phyloP scores from a whole-genome alignment of 2,329 filamentous ascomycete species.

The Exophiala viscosa region DNA sequence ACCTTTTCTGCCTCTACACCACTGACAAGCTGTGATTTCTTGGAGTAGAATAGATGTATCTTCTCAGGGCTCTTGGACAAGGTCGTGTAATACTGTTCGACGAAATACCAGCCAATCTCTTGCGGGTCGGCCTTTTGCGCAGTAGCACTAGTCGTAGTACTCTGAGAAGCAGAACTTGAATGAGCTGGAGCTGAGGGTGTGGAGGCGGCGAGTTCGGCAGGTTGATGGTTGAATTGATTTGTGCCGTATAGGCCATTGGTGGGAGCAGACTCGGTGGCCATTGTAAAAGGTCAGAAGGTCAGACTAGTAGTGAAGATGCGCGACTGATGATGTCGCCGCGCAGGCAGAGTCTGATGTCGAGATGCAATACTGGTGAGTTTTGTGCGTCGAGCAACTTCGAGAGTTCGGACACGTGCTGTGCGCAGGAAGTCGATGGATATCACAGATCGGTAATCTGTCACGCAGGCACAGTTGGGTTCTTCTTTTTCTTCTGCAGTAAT shows the following conservation, averaged over 20 bases:
- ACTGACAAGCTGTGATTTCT: constrained; percentile 90
- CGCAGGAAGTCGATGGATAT: constrained; percentile 1
- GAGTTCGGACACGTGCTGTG: constrained; percentile 7
- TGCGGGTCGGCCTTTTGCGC: constrained; percentile 51
- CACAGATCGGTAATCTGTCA: constrained; percentile 11
- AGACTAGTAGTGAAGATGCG: too few relatives aligned
- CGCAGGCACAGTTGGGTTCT: constrained; percentile 1
- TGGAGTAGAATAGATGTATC: constrained; percentile 94
- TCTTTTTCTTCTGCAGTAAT: neutral
- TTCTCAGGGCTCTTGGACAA: constrained; percentile 91
- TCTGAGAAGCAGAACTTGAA: constrained; percentile 25
- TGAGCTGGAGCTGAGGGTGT: constrained; percentile 25
- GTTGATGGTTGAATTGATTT: constrained; percentile 24
- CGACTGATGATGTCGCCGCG: too few relatives aligned
- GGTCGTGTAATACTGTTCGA: constrained; percentile 98
- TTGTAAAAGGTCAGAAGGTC: constrained; percentile 8
- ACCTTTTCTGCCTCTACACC: constrained; percentile 87
- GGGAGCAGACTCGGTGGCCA: constrained; percentile 26
- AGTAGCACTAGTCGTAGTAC: constrained; percentile 24
- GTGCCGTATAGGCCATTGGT: constrained; percentile 27
- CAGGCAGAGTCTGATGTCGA: too few relatives aligned
- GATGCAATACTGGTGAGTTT: too few relatives aligned
- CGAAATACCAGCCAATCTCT: constrained; percentile 99
- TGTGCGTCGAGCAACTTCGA: neutral
- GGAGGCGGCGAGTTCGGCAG: constrained; percentile 29